Percentiles rank a stretch among this genome's conserved stretches.
Conservation (phyloP, 1,139 yeast species). For the Pneumocystis oryctolagi region DNA sequence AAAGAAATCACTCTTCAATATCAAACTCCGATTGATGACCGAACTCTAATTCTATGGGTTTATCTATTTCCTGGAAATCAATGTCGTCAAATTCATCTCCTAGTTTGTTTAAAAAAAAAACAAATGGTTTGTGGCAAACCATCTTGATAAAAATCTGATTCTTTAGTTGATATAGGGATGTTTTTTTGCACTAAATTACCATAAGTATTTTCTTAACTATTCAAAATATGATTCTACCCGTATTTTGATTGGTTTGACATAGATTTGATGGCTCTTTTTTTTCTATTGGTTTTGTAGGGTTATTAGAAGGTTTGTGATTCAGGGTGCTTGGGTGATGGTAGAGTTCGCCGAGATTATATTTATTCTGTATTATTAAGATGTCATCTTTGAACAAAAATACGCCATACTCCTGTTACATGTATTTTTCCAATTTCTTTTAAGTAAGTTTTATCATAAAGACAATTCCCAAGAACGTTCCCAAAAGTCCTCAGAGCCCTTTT, state of each 20-base stretch:
- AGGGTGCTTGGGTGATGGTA: background rate
- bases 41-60: background rate
- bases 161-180: background rate
- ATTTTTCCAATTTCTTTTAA: constrained; percentile 38
- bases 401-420: constrained; percentile 4
- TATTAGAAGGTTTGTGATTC: background rate
- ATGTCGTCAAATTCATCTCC: constrained; percentile 1
- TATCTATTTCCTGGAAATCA: background rate
- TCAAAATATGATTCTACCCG: background rate
- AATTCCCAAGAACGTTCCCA: constrained; percentile 65
- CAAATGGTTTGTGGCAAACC: background rate
- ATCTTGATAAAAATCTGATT: background rate
- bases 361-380: background rate
- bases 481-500: constrained; percentile 63
- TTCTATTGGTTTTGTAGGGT: background rate
- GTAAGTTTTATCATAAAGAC: constrained; percentile 51
- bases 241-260: background rate
- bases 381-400: background rate
- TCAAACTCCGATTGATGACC: background rate
- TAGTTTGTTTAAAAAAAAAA: background rate
- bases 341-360: background rate
- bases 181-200: background rate
- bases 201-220: background rate
- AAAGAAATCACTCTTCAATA: background rate
- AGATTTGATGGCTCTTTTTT: background rate